Evolutionary conservation across 306 rosid genomes (phyloP), one percentile per base, ranked within the genome.

Genomic region (peach (Prunus persica)): DNA sequence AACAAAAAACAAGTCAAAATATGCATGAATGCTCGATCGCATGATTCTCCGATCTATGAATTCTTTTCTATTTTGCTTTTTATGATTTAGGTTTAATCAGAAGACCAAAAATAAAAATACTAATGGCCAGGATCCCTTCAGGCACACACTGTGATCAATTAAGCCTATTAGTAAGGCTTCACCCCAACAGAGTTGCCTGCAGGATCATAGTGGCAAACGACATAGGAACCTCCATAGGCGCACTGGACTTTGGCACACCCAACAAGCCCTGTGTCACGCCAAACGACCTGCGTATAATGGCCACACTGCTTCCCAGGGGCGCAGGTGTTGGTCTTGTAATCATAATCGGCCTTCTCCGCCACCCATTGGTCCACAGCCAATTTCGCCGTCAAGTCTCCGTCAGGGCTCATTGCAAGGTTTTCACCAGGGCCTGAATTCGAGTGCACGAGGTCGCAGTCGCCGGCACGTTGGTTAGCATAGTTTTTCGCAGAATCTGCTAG

Each of bases 281-380:
- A 82, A 13, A 82, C 86, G 8, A 85, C 84, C 55, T 79, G 86
- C 6, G 88, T 85, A 19, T 85, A 85, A 32, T 82, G 86, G 11
- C 75, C 45, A 0, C 89, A 85, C 38, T n/a, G n/a, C 38, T 41
- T 43, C 2, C 45, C 85, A 85, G 0, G 65, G 1, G 6, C 32
- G 18, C 89, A 91, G 0, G 76, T 11, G 69, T 87, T 91, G 1
- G 64, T 65, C 13, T 38, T 71, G 64, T 86, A 76, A 13, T 84
- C 52, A 27, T 83, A 91, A 11, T 82, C 1, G 0, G 76, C 18
- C 63, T 79, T 86, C 83, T 89, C 89, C 0, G 0, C 41, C 7
- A 79, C 85, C 93, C 93, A 91, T 81, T 80, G 0, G 9, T 57
- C 75, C 55, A 88, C 87, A 0, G 89, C 91, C 2, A 25, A 64